Base-by-base conservation (phyloP, 345 rosid species). In the Citrus unshiu region DNA sequence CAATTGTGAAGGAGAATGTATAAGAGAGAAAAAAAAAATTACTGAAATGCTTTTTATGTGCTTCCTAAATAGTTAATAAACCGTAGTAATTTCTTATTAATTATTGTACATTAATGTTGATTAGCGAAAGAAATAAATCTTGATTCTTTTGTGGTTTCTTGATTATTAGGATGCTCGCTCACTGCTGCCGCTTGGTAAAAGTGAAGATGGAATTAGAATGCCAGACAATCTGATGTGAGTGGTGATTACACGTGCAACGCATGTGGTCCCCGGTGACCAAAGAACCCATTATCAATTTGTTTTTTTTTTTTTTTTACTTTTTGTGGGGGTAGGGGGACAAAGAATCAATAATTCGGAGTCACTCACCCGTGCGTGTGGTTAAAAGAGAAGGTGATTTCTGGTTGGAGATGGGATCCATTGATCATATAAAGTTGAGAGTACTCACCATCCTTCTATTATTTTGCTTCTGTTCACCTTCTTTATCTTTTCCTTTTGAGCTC, bases 191-290 rank as follows among this genome's bases (percentile, higher is more conserved):
- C 14, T 2, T 1, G 49, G 49, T 2, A 0, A 43, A 43, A 43
- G 49, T 2, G 49, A 43, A 29, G 25, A 9, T 27, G 34, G 46
- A 67, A 19, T 25, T 27, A 4, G 46, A 34, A 34, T 9, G n/a
- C 54, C 10, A 46, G 16, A 30, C 34, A 63, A 64, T 64, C 39
- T 64, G 68, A 68, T 35, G 18, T 46, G 51, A 75, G 81, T 61
- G 56, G 82, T 79, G 72, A 76, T 66, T 80, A 81, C 86, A 80
- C 83, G 86, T 83, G 86, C 86, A 80, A 73, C 7, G 16, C 64
- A 29, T 62, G 74, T 73, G 81, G 83, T 30, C 81, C 81, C 58
- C 37, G 2, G 4, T 0, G 24, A 8, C 1, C 78, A 46, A 8
- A 13, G 49, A 66, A 49, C 78, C 51, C 73, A 68, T 68, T 4